A percentile compares a stretch with the other conserved stretches of the same genome.
Conservation (phyloP, 2,329 filamentous ascomycete species). For the Pseudonectria buxi region DNA sequence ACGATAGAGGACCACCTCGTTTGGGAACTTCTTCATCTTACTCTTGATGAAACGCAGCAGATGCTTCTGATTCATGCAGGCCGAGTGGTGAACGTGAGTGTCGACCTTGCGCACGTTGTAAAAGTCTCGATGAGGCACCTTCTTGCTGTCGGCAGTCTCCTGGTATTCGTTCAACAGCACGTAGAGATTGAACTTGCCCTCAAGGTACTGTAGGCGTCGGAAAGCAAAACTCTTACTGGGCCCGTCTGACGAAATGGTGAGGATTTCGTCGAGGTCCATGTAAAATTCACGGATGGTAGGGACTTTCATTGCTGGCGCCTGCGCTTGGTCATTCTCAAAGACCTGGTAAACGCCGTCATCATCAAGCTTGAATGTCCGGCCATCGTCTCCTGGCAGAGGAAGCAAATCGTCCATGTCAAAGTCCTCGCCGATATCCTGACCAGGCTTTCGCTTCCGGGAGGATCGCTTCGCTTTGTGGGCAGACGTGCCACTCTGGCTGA, state of each 20-base stretch:
- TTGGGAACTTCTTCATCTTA: constrained; percentile 98
- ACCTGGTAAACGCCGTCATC: constrained; percentile 87
- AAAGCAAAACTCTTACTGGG: constrained; percentile 97
- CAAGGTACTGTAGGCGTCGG: constrained; percentile 85
- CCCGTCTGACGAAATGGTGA: constrained; percentile 87
- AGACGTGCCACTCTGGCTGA: constrained; percentile 8
- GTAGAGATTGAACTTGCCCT: constrained; percentile 96
- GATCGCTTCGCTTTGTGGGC: constrained; percentile 35
- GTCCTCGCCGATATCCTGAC: constrained; percentile 85
- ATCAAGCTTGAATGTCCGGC: constrained; percentile 74
- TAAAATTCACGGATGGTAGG: constrained; percentile 94
- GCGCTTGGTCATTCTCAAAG: constrained; percentile 61
- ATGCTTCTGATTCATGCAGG: constrained; percentile 99
- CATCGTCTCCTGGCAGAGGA: constrained; percentile 63
- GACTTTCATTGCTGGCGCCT: constrained; percentile 69
- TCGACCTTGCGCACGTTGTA: constrained; percentile 99
- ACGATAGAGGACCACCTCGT: constrained; percentile 86
- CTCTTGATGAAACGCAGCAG: constrained; percentile 97
- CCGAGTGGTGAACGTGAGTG: constrained; percentile 97
- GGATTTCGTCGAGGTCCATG: constrained; percentile 81
- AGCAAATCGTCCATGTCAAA: constrained; percentile 75
- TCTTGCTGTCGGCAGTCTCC: constrained; percentile 96
- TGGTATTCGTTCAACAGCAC: constrained; percentile 92
- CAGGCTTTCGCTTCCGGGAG: constrained; percentile 68
- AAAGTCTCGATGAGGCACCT: constrained; percentile 94